These are phyloP conservation scores for Aspergillus saccharolyticus DNA, from an alignment of 495 filamentous ascomycete genomes.

Conservation along the genomic window DNA sequence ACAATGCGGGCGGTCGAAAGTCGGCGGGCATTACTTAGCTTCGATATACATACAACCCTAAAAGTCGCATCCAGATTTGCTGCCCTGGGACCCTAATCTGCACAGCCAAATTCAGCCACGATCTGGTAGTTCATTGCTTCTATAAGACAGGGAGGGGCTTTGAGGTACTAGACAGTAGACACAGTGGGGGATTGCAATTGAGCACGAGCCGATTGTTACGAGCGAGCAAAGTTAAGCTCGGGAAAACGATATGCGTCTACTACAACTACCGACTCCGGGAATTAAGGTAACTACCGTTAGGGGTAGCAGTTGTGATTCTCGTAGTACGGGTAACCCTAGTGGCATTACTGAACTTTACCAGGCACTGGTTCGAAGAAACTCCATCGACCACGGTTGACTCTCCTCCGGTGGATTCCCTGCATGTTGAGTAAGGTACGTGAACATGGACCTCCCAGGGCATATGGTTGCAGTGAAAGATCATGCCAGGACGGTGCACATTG, in stretches of 20 bases:
- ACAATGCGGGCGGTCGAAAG: not conserved
- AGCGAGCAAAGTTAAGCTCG: too few species aligned
- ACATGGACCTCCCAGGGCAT: not conserved
- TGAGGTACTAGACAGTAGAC: too few species aligned
- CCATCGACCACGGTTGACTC: not conserved
- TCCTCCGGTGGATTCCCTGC: not conserved
- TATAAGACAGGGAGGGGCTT: too few species aligned
- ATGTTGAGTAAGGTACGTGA: too few species aligned
- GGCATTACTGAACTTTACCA: not conserved
- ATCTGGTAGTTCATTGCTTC: too few species aligned
- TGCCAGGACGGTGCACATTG: not conserved
- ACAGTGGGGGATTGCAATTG: too few species aligned
- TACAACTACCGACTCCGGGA: not conserved
- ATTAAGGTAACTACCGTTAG: not conserved
- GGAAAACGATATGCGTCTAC: not conserved
- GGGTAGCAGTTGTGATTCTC: not conserved
- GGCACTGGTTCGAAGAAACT: not conserved
- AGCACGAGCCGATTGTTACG: too few species aligned
- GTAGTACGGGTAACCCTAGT: not conserved
- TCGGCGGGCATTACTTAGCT: not conserved
- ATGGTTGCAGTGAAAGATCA: not conserved
- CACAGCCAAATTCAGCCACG: constrained; percentile 1
- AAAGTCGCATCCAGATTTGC: not conserved
- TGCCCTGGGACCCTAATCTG: not conserved
- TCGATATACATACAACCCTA: not conserved